Base-by-base conservation (phyloP, 2,329 filamentous ascomycete species). In the Pezicula neosporulosa region DNA sequence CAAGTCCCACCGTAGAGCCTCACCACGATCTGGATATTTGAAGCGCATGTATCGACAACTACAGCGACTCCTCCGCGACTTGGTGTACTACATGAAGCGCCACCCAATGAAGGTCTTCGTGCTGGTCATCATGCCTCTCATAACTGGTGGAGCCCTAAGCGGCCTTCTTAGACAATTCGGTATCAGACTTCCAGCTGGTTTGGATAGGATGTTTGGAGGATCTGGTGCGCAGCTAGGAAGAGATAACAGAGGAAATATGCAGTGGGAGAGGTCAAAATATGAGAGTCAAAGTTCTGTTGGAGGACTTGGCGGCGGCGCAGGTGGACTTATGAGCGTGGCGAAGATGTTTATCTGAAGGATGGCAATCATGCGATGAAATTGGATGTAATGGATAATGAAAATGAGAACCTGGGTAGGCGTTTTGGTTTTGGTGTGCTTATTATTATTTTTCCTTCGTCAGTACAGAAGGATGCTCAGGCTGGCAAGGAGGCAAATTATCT, bases 21-120 rank as follows among this genome's bases (percentile, higher is more conserved):
- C 89, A 16, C 89, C 93, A 2, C 87, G 93, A 59, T 78, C 83
- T 54, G 87, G 85, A 64, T 96, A 95, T 73, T 72, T 96, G 56
- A 74, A 83, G 50, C 84, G 86, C 60, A 77, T 90, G 44, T 79
- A 90, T 68, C 81, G 82, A 69, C 86, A 90, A 63, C 81, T 97
- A 54, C 87, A 86, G 66, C 84, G 87, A 41, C 81, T 96, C 56
- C 73, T 96, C 51, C 87, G 87, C 63, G 86, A 96, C 66, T 83
- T 97, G 8, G 77, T 87, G 67, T 82, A 86, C 67, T 96, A 93
- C 72, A 87, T 89, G 63, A 87, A 89, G 66, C 80, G 83, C 36
- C 87, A 97, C 72, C 93, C 92, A 0, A 73, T 90, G 66, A 95
- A 95, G 72, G 89, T 96, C 44, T 89, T 97, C 74, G 77, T 89